A percentile compares a stretch with the other conserved stretches of the same genome.
These are phyloP conservation scores for Grosmannia penicillata DNA, from an alignment of 2,329 filamentous ascomycete genomes.

Conservation along the genomic window DNA sequence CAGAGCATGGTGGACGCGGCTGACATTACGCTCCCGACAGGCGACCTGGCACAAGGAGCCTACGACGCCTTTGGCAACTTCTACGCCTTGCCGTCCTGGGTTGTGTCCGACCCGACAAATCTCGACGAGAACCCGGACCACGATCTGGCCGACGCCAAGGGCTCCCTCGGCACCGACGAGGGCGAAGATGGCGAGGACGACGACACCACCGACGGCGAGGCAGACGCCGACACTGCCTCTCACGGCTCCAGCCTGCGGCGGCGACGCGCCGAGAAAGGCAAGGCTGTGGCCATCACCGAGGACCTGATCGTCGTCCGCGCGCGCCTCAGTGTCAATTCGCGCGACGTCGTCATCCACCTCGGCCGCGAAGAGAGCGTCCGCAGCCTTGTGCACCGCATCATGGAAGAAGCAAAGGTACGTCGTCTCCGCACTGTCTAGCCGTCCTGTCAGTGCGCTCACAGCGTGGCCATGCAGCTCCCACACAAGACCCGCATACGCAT, in stretches of 20 bases:
- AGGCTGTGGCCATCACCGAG: slow-evolving; percentile 21
- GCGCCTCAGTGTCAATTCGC: slow-evolving; percentile 50
- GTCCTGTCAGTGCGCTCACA: slow-evolving; percentile 2
- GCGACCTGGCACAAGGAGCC: slow-evolving; percentile 54
- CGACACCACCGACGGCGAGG: slow-evolving; percentile 4
- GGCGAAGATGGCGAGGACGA: slow-evolving; percentile 6
- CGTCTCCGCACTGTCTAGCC: not conserved
- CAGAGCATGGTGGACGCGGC: slow-evolving; percentile 70
- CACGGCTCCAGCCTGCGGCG: slow-evolving; percentile 8
- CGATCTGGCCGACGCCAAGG: slow-evolving; percentile 14
- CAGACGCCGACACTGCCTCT: not conserved
- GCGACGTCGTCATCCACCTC: slow-evolving; percentile 46
- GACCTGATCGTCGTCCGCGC: slow-evolving; percentile 42
- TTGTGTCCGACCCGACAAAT: slow-evolving; percentile 54
- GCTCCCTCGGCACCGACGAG: slow-evolving; percentile 13
- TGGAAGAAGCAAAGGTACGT: slow-evolving; percentile 47
- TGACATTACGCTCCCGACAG: slow-evolving; percentile 60
- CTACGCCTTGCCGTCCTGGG: slow-evolving; percentile 53
- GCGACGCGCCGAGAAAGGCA: slow-evolving; percentile 37
- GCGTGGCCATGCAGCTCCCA: slow-evolving; percentile 44
- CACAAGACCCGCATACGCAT: slow-evolving; percentile 49
- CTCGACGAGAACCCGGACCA: slow-evolving; percentile 18
- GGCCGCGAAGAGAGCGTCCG: slow-evolving; percentile 49
- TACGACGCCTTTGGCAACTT: slow-evolving; percentile 59
- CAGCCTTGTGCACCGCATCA: slow-evolving; percentile 45